Base-by-base conservation (phyloP, 768 basidiomycete species). In the Mycena capillaripes region DNA sequence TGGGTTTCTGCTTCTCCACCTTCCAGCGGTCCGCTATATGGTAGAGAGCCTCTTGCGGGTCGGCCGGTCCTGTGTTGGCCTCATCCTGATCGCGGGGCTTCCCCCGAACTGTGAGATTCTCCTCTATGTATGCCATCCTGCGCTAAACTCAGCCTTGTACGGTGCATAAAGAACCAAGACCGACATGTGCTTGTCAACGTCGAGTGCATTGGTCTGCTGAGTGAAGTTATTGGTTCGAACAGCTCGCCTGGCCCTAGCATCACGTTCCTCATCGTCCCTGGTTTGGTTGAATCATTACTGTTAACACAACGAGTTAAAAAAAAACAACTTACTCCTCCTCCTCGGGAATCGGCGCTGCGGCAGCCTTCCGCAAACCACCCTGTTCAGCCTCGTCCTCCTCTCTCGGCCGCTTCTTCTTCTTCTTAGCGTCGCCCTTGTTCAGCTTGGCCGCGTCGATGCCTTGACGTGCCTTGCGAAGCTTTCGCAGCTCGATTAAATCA, bases 101-200 rank as follows among this genome's bases (percentile, higher is more conserved):
- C 67, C 91, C 89, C 5, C 91, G 91, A 36, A 95, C 88, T 79
- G 89, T 92, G 72, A 99, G 85, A 80, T 98, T 98, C 78, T 95
- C 91, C 77, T 99, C 98, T 59, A 99, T 99, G 78, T 97, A 99
- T 2, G 94, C 95, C 94, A 98, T 96, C 97, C 97, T 97, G 75
- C 7, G 40, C 16, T 27, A 36, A 32, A 29, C 29, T 64, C 5
- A 57, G 42, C 30, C 8, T 38, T 29, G 40, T 36, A 23, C 44
- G 40, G n/a, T 32, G 46, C 6, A 50, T 48, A 25, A 17, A n/a
- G 53, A 16, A 29, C 27, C 38, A 53, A 4, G 17, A 84, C 95
- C 60, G 68, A 97, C 97, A 99, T 99, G 78, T 99, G 98, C 79
- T 98, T 99, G 84, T 99, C 97, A 29, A 98, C 97, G 79, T 98